Conservation (phyloP, 2,329 filamentous ascomycete species). For the Aaosphaeria pasadenensis region DNA sequence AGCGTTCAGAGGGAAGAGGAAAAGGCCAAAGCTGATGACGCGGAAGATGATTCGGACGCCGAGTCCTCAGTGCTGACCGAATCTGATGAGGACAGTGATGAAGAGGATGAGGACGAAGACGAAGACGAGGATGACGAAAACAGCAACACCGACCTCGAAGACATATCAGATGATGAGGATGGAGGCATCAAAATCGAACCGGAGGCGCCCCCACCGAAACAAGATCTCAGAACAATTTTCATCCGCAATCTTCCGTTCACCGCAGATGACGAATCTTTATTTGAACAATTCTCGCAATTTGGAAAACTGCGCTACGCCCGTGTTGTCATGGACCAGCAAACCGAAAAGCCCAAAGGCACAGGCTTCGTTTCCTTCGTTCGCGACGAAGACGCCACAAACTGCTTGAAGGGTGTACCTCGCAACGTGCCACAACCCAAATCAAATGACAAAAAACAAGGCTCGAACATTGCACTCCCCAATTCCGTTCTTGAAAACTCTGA, state of each 20-base stretch:
- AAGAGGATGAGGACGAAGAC: conserved; percentile 29
- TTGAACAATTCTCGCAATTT: conserved; percentile 83
- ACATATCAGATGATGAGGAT: conserved; percentile 44
- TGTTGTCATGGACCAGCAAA: conserved; percentile 82
- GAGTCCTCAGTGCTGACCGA: conserved; percentile 39
- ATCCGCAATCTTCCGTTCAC: conserved; percentile 93
- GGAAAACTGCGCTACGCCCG: conserved; percentile 87
- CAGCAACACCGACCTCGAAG: conserved; percentile 38
- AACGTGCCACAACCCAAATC: conserved; percentile 37
- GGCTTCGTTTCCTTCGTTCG: conserved; percentile 93
- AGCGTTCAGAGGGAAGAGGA: conserved; percentile 35
- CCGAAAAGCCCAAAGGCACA: conserved; percentile 84
- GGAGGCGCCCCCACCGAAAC: background rate
- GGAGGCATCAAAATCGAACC: conserved; percentile 23
- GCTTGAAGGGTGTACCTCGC: conserved; percentile 69
- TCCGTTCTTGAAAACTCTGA: conserved; percentile 87
- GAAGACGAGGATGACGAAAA: conserved; percentile 39
- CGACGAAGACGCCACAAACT: conserved; percentile 69
- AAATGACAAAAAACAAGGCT: conserved; percentile 32
- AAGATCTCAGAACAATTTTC: conserved; percentile 65
- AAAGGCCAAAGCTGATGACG: background rate
- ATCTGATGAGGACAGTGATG: conserved; percentile 32
- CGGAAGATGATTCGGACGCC: conserved; percentile 37
- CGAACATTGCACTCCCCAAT: conserved; percentile 44
- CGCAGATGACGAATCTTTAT: conserved; percentile 75